phyloP scores from a whole-genome alignment of 768 basidiomycete species.

The Boletus tomentosulus region DNA sequence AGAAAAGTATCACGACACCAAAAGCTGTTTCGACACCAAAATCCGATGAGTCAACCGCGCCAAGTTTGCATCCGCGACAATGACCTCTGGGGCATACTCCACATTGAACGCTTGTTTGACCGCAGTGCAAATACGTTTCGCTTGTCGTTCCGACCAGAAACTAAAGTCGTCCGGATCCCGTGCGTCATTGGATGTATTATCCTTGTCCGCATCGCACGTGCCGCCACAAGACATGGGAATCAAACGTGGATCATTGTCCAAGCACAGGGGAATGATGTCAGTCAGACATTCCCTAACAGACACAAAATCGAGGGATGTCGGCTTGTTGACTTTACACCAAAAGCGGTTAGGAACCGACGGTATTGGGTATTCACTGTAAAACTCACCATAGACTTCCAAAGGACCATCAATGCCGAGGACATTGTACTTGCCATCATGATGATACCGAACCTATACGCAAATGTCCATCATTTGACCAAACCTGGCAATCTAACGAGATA shows the following conservation, averaged over 20 bases:
- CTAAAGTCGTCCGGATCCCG: constrained; percentile 89
- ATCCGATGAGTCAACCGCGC: constrained; percentile 81
- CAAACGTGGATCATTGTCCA: constrained; percentile 81
- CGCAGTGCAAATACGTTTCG: constrained; percentile 77
- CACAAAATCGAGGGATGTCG: constrained; percentile 55
- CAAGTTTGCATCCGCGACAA: constrained; percentile 92
- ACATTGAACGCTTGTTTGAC: constrained; percentile 82
- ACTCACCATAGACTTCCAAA: constrained; percentile 83
- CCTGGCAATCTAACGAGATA: not conserved
- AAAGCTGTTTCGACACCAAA: constrained; percentile 65
- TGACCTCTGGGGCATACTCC: constrained; percentile 85
- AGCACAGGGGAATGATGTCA: constrained; percentile 78
- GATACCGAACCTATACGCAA: constrained; percentile 66
- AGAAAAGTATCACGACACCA: constrained; percentile 22
- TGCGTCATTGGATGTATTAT: constrained; percentile 23
- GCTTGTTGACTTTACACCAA: constrained; percentile 52
- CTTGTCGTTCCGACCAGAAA: constrained; percentile 90
- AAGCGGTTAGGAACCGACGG: not conserved
- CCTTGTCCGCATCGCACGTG: constrained; percentile 19
- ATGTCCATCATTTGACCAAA: not conserved
- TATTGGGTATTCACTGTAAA: not conserved
- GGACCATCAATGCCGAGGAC: constrained; percentile 86
- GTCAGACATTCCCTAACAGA: constrained; percentile 64
- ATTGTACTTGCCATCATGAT: constrained; percentile 97
- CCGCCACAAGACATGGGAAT: constrained; percentile 66